phyloP scores from a whole-genome alignment of 2,329 filamentous ascomycete species.

The Coleophoma crateriformis region DNA sequence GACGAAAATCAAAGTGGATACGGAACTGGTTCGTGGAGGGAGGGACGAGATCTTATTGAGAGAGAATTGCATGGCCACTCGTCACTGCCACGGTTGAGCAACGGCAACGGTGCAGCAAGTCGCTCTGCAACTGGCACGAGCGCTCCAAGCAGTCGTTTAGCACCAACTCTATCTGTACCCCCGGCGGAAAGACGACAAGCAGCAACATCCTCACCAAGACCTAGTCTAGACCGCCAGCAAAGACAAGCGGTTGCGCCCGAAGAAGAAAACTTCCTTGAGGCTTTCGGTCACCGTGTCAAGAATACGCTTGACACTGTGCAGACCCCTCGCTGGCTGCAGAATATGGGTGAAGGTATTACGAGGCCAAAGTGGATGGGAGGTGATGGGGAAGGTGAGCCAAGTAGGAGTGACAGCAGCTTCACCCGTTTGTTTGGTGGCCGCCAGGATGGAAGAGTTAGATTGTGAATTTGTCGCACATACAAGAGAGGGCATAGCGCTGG shows the following conservation, averaged over 20 bases:
- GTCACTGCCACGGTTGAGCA: slow-evolving; percentile 40
- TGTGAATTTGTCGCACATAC: slow-evolving; percentile 12
- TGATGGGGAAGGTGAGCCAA: slow-evolving; percentile 36
- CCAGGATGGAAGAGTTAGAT: slow-evolving; percentile 23
- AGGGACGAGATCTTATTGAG: slow-evolving; percentile 86
- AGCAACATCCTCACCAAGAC: slow-evolving; percentile 22
- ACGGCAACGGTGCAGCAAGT: slow-evolving; percentile 19
- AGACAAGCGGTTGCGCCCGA: slow-evolving; percentile 46
- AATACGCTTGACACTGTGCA: slow-evolving; percentile 88
- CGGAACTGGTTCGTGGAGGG: slow-evolving; percentile 81
- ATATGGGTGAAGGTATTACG: slow-evolving; percentile 63
- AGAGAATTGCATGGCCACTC: slow-evolving; percentile 69
- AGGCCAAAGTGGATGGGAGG: slow-evolving; percentile 78
- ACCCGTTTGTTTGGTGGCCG: slow-evolving; percentile 53
- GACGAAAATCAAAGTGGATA: slow-evolving; percentile 59
- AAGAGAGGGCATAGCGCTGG: slow-evolving; percentile 4
- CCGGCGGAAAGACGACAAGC: slow-evolving; percentile 24
- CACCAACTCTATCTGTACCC: slow-evolving; percentile 20
- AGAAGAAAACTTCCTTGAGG: slow-evolving; percentile 78
- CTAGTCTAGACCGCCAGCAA: slow-evolving; percentile 18
- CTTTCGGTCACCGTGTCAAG: slow-evolving; percentile 77
- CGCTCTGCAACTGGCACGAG: slow-evolving; percentile 18
- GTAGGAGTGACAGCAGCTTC: slow-evolving; percentile 35
- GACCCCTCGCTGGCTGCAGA: slow-evolving; percentile 75
- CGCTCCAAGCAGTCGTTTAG: slow-evolving; percentile 19